Evolutionary conservation across 441 rosid genomes (phyloP).

Genomic region (Corymbia calophylla): DNA sequence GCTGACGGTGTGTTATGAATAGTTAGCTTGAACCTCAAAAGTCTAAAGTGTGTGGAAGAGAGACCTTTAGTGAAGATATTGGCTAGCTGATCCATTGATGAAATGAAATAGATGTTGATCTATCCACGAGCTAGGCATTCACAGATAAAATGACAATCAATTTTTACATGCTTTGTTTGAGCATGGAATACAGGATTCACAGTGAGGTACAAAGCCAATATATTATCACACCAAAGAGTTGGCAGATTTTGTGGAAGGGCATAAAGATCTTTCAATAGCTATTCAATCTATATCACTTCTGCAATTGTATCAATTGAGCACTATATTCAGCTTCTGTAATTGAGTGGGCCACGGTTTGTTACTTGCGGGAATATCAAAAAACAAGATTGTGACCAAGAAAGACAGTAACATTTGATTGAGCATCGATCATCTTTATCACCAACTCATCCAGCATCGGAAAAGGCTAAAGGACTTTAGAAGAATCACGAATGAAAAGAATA

Average conservation of each 20-base stretch:
- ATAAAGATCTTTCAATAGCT: too few species aligned
- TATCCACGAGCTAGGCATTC: neutral
- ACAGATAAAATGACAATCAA: neutral
- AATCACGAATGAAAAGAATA: neutral
- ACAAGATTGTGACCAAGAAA: neutral
- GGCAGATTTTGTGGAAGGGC: neutral
- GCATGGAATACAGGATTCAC: neutral
- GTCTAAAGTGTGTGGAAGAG: neutral
- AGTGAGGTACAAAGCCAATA: neutral
- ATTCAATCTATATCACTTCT: neutral
- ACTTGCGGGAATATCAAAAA: neutral
- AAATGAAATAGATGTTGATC: neutral
- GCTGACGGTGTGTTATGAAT: neutral
- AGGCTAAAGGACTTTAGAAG: neutral
- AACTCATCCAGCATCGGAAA: neutral
- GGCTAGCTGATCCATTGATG: neutral
- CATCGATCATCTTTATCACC: neutral
- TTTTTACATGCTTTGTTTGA: neutral
- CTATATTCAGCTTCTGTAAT: neutral
- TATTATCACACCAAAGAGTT: neutral
- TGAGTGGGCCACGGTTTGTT: neutral
- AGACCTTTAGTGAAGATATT: neutral
- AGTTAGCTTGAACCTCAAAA: neutral
- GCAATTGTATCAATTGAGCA: neutral
- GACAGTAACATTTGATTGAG: neutral